Evolutionary conservation across 108 stramenopile genomes (phyloP), one percentile per base, ranked within the genome.

Genomic region (Fistulifera solaris): DNA sequence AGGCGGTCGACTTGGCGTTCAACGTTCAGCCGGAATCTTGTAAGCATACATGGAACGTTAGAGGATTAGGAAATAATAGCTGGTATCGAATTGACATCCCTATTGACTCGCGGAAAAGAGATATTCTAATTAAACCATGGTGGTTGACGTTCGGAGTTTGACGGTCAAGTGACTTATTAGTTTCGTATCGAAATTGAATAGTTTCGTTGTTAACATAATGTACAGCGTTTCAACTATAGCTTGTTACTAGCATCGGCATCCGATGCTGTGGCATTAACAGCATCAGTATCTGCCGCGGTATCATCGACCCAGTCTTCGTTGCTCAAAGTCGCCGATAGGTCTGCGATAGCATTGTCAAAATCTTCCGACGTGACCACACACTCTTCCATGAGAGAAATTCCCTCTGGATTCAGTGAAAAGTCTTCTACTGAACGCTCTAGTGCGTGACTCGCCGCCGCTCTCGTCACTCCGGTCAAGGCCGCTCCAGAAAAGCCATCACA

Each of bases 401-500:
- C 31, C 31, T n/a, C 31, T 35, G 31, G 31, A 35, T 35, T 35
- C 31, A 8, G 8, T 6, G 31, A 35, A 35, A 35, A 35, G 8
- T 35, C 31, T 55, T 62, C 61, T 0, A 91, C 85, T 27, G 83
- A 81, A 31, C 85, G 58, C 63, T 91, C 85, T 48, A 87, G 59
- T 1, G 74, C 68, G 22, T 80, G 80, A 57, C 80, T 81, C 42
- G 89, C 89, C 0, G 89, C 89, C 15, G 89, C 89, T 38, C 89
- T 55, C 16, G 81, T 70, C 2, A 87, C 80, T 27, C 83, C 89
- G 42, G 85, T 83, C 2, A 91, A 52, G 3, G 72, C 68, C 26
- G 89, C 89, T 13, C 89, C 89, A 0, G 78, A 80, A 58, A 86
- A 79, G 10, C 81, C 83, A 49, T 91, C 83, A 42, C 80, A 80